Percentiles rank a stretch among this genome's conserved stretches.
These are phyloP conservation scores for Podospora appendiculata DNA, from an alignment of 495 filamentous ascomycete species.

Conservation along the genomic window DNA sequence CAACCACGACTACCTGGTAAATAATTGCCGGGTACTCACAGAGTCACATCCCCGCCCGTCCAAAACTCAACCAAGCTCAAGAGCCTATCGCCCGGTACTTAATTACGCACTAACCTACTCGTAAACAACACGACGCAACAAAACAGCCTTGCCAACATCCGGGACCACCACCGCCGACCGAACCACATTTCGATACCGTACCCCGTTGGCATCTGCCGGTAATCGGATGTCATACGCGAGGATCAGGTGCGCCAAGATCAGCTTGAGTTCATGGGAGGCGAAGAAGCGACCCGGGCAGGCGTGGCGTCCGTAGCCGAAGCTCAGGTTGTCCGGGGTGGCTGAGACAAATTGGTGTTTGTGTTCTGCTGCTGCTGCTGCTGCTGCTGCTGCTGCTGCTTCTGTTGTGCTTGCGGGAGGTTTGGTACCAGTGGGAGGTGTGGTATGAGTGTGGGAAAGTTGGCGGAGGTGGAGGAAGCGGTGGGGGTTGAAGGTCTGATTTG, in stretches of 20 bases:
- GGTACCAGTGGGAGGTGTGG: neutral
- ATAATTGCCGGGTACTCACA: no score
- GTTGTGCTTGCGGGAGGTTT: slow-evolving; percentile 34
- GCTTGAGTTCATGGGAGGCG: slow-evolving; percentile 41
- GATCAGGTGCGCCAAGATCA: neutral
- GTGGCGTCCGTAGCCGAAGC: slow-evolving; percentile 42
- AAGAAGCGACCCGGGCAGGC: slow-evolving; percentile 50
- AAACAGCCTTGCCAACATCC: neutral
- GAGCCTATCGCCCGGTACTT: no score
- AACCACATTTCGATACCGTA: neutral
- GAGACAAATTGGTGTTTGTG: slow-evolving; percentile 1
- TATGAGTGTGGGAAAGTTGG: no score
- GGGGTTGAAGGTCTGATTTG: neutral
- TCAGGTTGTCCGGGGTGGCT: slow-evolving; percentile 5
- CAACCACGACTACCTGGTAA: no score
- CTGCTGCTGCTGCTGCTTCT: slow-evolving; percentile 21
- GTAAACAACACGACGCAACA: neutral
- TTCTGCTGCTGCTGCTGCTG: neutral
- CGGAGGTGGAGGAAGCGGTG: slow-evolving; percentile 1
- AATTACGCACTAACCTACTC: no score
- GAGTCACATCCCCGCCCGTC: no score
- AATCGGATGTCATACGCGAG: neutral
- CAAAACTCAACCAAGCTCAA: no score
- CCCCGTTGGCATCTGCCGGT: neutral
- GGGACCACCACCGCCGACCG: neutral